Evolutionary conservation across 2,329 filamentous ascomycete species (phyloP), one percentile per base, ranked within the genome.

Genomic region (Ilyonectria sp.): DNA sequence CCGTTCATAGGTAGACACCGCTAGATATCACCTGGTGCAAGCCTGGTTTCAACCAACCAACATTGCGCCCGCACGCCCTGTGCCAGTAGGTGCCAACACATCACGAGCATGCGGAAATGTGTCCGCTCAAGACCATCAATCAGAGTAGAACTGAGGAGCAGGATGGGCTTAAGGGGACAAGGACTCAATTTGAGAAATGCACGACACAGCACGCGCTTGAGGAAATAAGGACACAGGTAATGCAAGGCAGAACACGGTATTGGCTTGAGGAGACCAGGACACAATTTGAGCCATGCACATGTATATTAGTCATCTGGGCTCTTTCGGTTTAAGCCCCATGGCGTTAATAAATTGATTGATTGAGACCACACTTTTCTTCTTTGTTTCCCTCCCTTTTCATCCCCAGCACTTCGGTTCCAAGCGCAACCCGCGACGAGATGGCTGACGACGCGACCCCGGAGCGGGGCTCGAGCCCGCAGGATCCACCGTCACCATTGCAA

Each of bases 1-100:
- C 43, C 43, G 43, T 46, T 46, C 43, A 46, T 26, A 5, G 23
- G 5, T 46, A 17, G 43, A 46, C 43, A 46, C 43, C 19, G 43
- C 19, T 46, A 19, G n/a, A 46, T 19, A 46, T 19, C 43, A 46
- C 43, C 43, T 46, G 43, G 19, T 46, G 43, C 43, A 46, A 46
- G 23, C 43, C 43, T 46, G 43, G 43, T 46, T 46, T 46, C 43
- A 46, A 46, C 43, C 43, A 46, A 46, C 43, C 43, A 46, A 46
- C 43, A 46, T 46, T 46, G 23, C 43, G 43, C 43, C n/a, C 23
- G 43, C 43, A 21, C 23, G 43, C n/a, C 43, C 43, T 46, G 43
- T 21, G 43, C 43, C 43, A 19, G n/a, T 46, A 19, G 43, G 43
- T 46, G 43, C 43, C 19, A 46, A 46, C 43, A 46, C 23, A 46